Evolutionary conservation across 371 early-diverging fungal genomes (phyloP).

Genomic region (Rhizopus arrhizus): DNA sequence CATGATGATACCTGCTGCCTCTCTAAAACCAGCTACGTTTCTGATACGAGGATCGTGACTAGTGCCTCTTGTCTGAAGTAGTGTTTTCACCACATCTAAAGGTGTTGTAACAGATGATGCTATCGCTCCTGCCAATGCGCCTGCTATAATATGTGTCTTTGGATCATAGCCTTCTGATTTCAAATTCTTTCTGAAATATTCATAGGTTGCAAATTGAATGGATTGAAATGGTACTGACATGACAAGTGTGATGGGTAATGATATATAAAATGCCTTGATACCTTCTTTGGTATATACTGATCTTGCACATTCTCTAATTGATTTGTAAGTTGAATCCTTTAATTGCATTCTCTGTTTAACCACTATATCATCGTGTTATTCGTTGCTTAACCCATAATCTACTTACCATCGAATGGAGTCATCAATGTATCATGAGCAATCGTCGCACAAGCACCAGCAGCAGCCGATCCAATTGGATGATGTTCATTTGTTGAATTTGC

Average conservation of each 20-base stretch:
- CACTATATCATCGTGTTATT: conserved; percentile 49
- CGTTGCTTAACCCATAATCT: not conserved
- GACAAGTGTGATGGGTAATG: conserved; percentile 88
- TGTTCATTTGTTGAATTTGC: conserved; percentile 52
- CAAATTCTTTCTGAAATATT: conserved; percentile 72
- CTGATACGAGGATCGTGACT: conserved; percentile 70
- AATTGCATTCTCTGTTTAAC: conserved; percentile 96
- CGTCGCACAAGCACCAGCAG: conserved; percentile 91
- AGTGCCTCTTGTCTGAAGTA: conserved; percentile 88
- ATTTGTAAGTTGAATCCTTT: conserved; percentile 65
- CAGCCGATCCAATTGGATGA: conserved; percentile 67
- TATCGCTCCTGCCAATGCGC: conserved; percentile 88
- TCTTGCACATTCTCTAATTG: conserved; percentile 70
- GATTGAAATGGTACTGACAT: conserved; percentile 94
- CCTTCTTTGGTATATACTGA: conserved; percentile 77
- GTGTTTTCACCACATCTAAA: conserved; percentile 91
- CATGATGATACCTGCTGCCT: conserved; percentile 77
- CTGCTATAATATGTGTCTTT: conserved; percentile 80
- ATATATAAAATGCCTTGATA: conserved; percentile 84
- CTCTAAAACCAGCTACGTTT: conserved; percentile 67
- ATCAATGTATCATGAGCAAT: conserved; percentile 86
- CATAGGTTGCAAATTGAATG: conserved; percentile 90
- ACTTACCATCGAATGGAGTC: conserved; percentile 92
- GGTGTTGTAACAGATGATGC: conserved; percentile 93
- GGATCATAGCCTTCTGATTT: conserved; percentile 85